phyloP scores from a whole-genome alignment of 1,139 yeast species.

The Blastobotrys illinoisensis region DNA sequence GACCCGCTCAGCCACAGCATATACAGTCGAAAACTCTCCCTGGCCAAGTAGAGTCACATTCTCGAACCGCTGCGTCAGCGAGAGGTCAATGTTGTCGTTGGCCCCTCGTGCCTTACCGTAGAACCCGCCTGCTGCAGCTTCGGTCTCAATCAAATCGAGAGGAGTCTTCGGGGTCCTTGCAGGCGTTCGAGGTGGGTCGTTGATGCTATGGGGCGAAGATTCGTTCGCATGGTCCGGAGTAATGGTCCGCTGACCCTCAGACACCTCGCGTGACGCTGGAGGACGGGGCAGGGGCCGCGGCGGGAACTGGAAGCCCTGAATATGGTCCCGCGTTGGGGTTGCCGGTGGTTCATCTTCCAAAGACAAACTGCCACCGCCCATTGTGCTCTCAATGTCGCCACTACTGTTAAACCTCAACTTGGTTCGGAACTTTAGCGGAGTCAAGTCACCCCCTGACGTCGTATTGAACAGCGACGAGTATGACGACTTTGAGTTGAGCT shows the following conservation, averaged over 20 bases:
- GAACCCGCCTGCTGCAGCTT: background rate
- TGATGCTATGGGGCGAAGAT: background rate
- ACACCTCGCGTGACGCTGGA: conserved; percentile 8
- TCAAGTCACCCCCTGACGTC: background rate
- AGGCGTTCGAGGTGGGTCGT: conserved; percentile 20
- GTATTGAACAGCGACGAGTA: conserved; percentile 7
- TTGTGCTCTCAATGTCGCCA: conserved; percentile 5
- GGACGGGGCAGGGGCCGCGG: conserved; percentile 5
- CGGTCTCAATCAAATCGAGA: conserved; percentile 11
- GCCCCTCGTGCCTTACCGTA: background rate
- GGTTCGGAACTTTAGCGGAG: background rate
- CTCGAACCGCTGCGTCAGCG: conserved; percentile 62
- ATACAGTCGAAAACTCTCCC: conserved; percentile 89
- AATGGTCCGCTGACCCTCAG: conserved; percentile 9
- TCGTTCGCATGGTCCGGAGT: conserved; percentile 2
- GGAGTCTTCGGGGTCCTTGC: conserved; percentile 27
- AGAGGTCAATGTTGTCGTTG: conserved; percentile 39
- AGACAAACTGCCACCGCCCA: conserved; percentile 8
- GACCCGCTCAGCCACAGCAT: conserved; percentile 41
- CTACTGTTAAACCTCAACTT: background rate
- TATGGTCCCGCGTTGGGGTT: conserved; percentile 21
- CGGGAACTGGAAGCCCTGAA: conserved; percentile 1
- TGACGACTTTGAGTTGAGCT: background rate
- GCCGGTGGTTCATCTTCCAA: conserved; percentile 13
- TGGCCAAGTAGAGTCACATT: conserved; percentile 67